Conservation (phyloP, 2,329 filamentous ascomycete species). For the Monosporascus ibericus region DNA sequence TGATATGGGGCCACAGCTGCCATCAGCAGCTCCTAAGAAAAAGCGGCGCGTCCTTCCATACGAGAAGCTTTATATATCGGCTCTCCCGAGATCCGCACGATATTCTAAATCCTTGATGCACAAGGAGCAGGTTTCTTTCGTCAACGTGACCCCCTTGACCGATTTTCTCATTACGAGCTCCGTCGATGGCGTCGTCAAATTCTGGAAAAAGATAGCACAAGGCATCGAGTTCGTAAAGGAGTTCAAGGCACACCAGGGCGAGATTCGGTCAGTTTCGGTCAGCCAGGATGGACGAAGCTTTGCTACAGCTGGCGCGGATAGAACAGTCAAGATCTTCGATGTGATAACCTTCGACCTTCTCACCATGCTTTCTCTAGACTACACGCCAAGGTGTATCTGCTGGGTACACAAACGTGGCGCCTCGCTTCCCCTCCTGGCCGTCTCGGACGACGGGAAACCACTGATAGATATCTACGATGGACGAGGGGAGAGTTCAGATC, state of each 20-base stretch:
- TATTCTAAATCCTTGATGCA: constrained; percentile 99
- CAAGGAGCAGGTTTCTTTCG: constrained; percentile 85
- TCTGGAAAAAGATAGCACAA: constrained; percentile 93
- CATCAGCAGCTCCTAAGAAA: constrained; percentile 77
- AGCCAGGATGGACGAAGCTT: constrained; percentile 91
- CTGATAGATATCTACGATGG: constrained; percentile 83
- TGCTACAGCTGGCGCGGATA: constrained; percentile 77
- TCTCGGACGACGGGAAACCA: constrained; percentile 69
- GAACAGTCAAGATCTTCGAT: constrained; percentile 74
- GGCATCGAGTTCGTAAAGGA: constrained; percentile 98
- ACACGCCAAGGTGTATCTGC: constrained; percentile 71
- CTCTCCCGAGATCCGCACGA: constrained; percentile 70
- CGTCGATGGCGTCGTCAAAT: constrained; percentile 93
- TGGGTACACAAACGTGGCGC: constrained; percentile 88
- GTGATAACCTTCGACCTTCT: constrained; percentile 84
- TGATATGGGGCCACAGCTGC: constrained; percentile 89
- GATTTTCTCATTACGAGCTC: constrained; percentile 96
- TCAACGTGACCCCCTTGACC: constrained; percentile 81
- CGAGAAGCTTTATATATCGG: constrained; percentile 90
- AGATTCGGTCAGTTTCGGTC: constrained; percentile 76
- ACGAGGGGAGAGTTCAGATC: constrained; percentile 69
- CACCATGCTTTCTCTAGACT: constrained; percentile 73
- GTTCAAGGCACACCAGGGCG: constrained; percentile 83
- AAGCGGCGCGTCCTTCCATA: constrained; percentile 87
- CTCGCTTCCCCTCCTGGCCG: constrained; percentile 79